phyloP scores from a whole-genome alignment of 2,329 filamentous ascomycete species.

The Tolypocladium sp. region DNA sequence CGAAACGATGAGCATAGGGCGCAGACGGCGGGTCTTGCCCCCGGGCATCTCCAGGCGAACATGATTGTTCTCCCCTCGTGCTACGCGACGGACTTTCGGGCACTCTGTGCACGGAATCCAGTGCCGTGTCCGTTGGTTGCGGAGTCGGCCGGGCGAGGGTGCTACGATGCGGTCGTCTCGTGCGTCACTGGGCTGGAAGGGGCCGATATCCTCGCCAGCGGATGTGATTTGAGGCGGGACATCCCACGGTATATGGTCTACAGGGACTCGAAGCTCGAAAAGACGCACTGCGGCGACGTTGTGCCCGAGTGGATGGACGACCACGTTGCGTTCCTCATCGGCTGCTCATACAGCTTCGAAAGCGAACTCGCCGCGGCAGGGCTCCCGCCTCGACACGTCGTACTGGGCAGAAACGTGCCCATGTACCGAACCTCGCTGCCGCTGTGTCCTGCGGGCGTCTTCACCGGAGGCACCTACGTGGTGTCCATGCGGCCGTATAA shows the following conservation, averaged over 20 bases:
- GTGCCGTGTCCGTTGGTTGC: slow-evolving; percentile 47
- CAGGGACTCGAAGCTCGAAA: neutral
- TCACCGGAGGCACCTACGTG: neutral
- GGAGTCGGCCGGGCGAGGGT: neutral
- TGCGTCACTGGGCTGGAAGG: neutral
- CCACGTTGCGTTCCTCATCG: neutral
- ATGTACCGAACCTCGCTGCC: neutral
- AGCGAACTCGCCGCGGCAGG: neutral
- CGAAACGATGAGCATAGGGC: slow-evolving; percentile 17
- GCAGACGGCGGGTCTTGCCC: slow-evolving; percentile 45
- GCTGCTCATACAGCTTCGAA: neutral
- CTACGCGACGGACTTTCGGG: slow-evolving; percentile 48
- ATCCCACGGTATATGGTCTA: neutral
- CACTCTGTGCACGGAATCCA: slow-evolving; percentile 51
- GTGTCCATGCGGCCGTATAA: neutral
- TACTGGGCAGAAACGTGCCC: neutral
- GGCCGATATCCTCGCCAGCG: neutral
- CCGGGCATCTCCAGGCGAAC: slow-evolving; percentile 51
- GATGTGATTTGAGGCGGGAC: neutral
- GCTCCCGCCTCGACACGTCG: neutral
- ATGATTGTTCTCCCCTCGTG: slow-evolving; percentile 48
- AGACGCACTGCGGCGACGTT: neutral
- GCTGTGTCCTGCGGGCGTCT: neutral
- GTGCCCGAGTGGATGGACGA: neutral
- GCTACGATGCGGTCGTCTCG: neutral